Conservation (phyloP, 2,329 filamentous ascomycete species). For the Alternaria triticina region DNA sequence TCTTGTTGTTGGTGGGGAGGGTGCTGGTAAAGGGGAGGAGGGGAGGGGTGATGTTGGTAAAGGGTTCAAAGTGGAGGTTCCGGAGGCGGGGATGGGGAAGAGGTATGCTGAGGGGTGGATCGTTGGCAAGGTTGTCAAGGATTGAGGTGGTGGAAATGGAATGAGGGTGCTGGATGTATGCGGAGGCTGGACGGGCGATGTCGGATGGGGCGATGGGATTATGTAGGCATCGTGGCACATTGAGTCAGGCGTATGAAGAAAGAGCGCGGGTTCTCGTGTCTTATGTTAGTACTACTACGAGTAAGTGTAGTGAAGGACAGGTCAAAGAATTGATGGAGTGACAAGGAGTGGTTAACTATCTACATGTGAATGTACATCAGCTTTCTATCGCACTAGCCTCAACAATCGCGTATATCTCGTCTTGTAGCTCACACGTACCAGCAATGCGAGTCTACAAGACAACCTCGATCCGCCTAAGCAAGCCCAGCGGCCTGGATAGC, state of each 20-base stretch:
- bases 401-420: background rate
- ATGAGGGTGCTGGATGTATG: background rate
- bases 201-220: no score
- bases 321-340: no score
- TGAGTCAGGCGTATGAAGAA: no score
- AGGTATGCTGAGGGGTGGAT: slow-evolving; percentile 56
- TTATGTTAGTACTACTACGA: no score
- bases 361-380: background rate
- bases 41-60: slow-evolving; percentile 1
- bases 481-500: slow-evolving; percentile 34
- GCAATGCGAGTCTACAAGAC: background rate
- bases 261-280: no score
- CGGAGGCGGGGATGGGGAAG: slow-evolving; percentile 43
- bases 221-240: no score
- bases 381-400: background rate
- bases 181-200: no score
- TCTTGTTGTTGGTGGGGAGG: background rate
- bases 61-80: slow-evolving; percentile 45
- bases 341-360: no score
- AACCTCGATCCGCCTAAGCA: slow-evolving; percentile 4
- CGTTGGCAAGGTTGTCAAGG: slow-evolving; percentile 50
- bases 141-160: background rate
- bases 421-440: background rate
- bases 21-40: background rate
- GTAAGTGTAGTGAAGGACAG: no score